Base-by-base conservation (phyloP, 2,329 filamentous ascomycete genomes). In the Xylariaceae sp. region DNA sequence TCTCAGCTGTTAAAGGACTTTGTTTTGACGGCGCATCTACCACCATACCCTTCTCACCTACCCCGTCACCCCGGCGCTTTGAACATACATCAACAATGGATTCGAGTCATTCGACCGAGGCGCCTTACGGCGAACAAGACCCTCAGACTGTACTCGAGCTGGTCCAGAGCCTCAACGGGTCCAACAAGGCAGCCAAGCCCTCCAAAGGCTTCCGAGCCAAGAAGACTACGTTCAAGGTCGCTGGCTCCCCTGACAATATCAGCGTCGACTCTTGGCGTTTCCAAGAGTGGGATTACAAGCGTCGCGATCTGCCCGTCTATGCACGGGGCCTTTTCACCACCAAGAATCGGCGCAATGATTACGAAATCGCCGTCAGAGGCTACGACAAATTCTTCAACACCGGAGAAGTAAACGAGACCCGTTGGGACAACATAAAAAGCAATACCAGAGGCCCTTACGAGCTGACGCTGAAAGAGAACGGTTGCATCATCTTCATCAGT, bases 341-440 rank as follows among this genome's bases (percentile, higher is more conserved):
- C 40, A 81, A 74, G 58, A 86, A 82, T 56, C 75, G 79, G 45
- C 76, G 81, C 22, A 84, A 84, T 9, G 76, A 82, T 9, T 75
- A 82, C 12, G 90, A 96, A 70, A 97, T 99, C 61, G 88, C 82
- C 1, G 84, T 90, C 45, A 82, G 94, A 62, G 94, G 94, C 47
- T 99, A 99, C 72, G 93, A 99, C 78, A 99, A 99, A 73, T 99
- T 99, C 76, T 99, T 99, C 82, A 99, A 99, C 63, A 81, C 90
- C 39, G 82, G 83, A 46, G 94, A 99, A 73, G 87, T 96, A 7
- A 71, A 75, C 43, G 83, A 88, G 59, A 99, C 94, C 3, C 81
- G 86, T 63, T 99, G 94, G 94, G 70, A 76, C 14, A 89, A 87
- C 64, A 90, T 99, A 54, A 77, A 87, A 66, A 71, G 73, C 28